Evolutionary conservation across 2,329 filamentous ascomycete genomes (phyloP).

Genomic region (Sporothrix dimorphospora): DNA sequence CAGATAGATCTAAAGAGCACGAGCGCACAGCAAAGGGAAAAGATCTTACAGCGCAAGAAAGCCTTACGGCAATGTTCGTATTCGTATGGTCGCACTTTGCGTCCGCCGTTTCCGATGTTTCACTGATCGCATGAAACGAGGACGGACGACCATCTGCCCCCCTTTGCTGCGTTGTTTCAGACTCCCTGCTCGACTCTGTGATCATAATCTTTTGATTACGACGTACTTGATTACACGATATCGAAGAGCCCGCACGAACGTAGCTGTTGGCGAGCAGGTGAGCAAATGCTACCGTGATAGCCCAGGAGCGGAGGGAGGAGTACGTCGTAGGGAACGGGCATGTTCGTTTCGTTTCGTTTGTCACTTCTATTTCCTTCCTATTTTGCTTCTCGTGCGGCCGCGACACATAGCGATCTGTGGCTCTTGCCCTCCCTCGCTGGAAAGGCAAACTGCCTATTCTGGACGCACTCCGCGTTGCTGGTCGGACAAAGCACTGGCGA

Average conservation of each 20-base stretch:
- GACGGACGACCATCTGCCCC: neutral
- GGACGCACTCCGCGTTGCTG: neutral
- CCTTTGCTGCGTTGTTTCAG: constrained; percentile 14
- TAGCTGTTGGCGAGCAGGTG: neutral
- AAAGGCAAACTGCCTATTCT: constrained; percentile 9
- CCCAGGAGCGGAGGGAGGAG: neutral
- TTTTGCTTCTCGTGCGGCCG: neutral
- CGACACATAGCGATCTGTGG: constrained; percentile 1
- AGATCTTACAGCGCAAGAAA: neutral
- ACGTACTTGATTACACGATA: constrained; percentile 8
- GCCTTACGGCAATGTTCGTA: neutral
- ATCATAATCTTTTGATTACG: constrained; percentile 7
- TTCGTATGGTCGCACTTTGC: neutral
- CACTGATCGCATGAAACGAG: constrained; percentile 21
- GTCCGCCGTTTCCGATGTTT: constrained; percentile 16
- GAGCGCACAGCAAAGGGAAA: neutral
- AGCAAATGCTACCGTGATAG: constrained; percentile 5
- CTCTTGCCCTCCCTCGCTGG: constrained; percentile 4
- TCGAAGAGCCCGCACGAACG: neutral
- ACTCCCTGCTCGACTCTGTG: constrained; percentile 3
- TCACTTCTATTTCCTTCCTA: neutral
- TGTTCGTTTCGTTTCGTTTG: constrained; percentile 14
- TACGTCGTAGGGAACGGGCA: neutral
- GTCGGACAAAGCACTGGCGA: neutral
- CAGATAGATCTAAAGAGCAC: neutral